Percentiles rank a stretch among this genome's conserved stretches.
These are phyloP conservation scores for Acanthamoeba royreba DNA, from an alignment of 208 protist species.

Conservation along the genomic window DNA sequence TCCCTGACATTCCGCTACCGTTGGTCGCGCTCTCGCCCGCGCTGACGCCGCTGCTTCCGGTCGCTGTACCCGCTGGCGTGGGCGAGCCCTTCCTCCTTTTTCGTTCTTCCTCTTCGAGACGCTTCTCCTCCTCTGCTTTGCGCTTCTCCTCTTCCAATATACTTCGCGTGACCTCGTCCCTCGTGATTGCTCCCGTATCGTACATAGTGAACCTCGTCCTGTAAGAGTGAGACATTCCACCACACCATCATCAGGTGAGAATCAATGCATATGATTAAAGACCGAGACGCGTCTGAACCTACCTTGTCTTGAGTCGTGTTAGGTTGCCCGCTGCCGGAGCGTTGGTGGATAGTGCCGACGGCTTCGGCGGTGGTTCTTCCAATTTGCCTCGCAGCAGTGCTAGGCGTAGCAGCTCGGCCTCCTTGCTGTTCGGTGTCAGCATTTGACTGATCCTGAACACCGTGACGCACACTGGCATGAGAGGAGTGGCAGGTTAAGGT, in stretches of 20 bases:
- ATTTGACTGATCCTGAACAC: too few species aligned
- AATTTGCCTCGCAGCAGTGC: too few species aligned
- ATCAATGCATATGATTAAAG: background rate
- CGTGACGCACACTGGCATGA: background rate
- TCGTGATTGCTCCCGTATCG: background rate
- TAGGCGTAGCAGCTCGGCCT: too few species aligned
- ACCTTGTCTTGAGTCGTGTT: too few species aligned
- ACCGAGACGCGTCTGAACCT: background rate
- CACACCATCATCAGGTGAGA: background rate
- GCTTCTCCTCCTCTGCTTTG: background rate
- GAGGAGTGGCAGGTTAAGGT: background rate
- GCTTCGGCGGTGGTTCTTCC: too few species aligned
- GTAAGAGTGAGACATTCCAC: background rate
- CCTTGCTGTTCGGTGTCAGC: too few species aligned
- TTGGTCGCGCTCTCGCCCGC: too few species aligned
- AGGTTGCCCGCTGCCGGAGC: too few species aligned
- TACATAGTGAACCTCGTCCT: constrained; percentile 15
- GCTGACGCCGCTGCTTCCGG: background rate
- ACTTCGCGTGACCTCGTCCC: background rate
- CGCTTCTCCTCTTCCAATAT: background rate
- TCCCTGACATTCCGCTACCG: background rate
- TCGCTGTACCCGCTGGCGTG: background rate
- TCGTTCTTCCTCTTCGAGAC: background rate
- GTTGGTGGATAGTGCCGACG: too few species aligned
- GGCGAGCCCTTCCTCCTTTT: background rate